Base-by-base conservation (phyloP, 78 protist genomes). In the Mastigamoeba balamuthi region DNA sequence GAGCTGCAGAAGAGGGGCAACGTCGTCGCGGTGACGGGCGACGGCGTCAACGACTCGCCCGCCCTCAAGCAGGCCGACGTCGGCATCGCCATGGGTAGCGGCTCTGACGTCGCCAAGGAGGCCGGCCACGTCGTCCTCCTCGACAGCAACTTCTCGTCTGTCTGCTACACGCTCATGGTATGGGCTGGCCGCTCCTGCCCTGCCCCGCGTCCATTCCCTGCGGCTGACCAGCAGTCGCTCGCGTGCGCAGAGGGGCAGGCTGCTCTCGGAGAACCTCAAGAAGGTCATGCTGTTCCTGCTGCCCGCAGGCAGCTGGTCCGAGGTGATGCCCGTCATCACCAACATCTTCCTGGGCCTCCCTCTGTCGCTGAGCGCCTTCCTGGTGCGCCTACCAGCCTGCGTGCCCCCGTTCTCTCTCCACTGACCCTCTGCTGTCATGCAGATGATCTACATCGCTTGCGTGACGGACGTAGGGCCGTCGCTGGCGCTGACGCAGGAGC, bases 41-140 rank as follows among this genome's bases (percentile, higher is more conserved):
- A 95, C 80, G 98, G 96, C 37, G 97, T 92, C 69, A 92, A 95
- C 81, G 98, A 95, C 40, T 83, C 94, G 39, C 94, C 96, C 0
- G 98, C 98, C 17, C 82, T 93, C 27, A 83, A 85, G 76, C 63
- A 72, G 29, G 99, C 97, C 2, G 92, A 92, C 69, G 87, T 94
- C 25, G 97, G 97, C 23, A 75, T 94, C 0, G 99, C 97, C 66
- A 94, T 94, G 94, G 98, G 97, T 30, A 7, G 82, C 6, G 97
- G 97, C 8, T 81, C 95, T 4, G 96, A 75, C 6, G 95, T 93
- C 40, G 91, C 94, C 44, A 90, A 89, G 79, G 90, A 67, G 39
- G 97, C 97, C 1, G 25, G 95, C 33, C 84, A 86, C 73, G 87
- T 96, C 90, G 78, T 93, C 0, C 88, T 95, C 6, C 71, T 80